Base-by-base conservation (phyloP, 805 yeast genomes). In the Metschnikowia reukaufii region DNA sequence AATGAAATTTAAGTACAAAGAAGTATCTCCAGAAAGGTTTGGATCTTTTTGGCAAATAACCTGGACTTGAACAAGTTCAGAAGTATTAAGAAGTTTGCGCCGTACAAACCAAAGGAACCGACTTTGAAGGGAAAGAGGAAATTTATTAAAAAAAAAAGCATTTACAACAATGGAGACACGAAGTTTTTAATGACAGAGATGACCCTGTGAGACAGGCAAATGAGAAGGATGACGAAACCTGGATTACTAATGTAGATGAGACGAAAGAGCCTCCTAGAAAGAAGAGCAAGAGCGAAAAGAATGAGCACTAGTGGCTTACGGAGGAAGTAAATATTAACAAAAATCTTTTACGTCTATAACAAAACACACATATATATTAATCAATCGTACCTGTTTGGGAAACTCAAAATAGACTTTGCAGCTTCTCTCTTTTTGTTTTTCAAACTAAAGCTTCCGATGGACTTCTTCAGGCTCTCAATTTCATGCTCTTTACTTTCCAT, bases 11-110 rank as follows among this genome's bases (percentile, higher is more conserved):
- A 83, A 82, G 58, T 94, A 94, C 63, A 80, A 97, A 59, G 96
- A 90, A 58, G 98, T 94, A 3, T 90, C 96, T 1, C 97, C 99
- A 7, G 98, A 94, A 60, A 72, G 90, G 7, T 94, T 80, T 68
- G 98, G 98, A 94, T 94, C 39, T 73, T 94, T 44, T 70, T 88
- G 48, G 99, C 99, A 12, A 92, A 88, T 60, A 98, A 94, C 64
- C 76, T 78, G 50, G 86, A 85, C 41, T 74, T 94, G 65, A 94
- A 94, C 66, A 85, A 83, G 47, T 90, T 76, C 59, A 84, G 89
- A 47, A 94, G 97, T 18, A 71, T 94, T 58, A 92, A 92, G 73
- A 91, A 91, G 66, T 82, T 94, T 55, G 97, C 98, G 0, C 92
- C 98, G 23, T 94, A 88, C 65, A 82, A 97, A 64, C 81, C 88